Evolutionary conservation across 371 early-diverging fungal genomes (phyloP), one percentile per base, ranked within the genome.

Genomic region (Lichtheimia ramosa): DNA sequence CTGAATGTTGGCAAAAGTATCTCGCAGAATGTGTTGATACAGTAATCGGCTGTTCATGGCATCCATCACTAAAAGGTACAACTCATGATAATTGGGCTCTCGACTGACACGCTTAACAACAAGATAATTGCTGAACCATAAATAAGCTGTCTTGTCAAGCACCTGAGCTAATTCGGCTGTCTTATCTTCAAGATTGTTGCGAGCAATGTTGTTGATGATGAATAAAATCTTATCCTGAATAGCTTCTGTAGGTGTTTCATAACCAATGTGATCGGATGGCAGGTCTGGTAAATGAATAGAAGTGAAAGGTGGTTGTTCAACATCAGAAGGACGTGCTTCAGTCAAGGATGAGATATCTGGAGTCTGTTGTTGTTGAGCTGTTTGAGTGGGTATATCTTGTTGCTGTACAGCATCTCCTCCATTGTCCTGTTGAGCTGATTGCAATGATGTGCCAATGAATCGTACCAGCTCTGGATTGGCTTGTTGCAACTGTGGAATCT

Each of bases 211-310:
- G 77, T 99, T 99, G 66, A 99, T 86, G 24, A 93, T 92, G 70
- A 99, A 99, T 46, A 96, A 82, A 39, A 99, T 90, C 77, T 93
- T 94, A 66, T 98, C 98, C 69, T 93, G 91, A 4, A 86, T 81
- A 3, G 77, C 78, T 70, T 94, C 93, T 24, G 76, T 63, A 0
- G 97, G 92, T 20, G 83, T 71, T 6, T 80, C 79, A 51, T 82
- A 83, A 5, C 74, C 65, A 42, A 77, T 69, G 41, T 67, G 65
- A 6, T 72, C 65, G n/a, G 54, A 25, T 15, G 70, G 52, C 23
- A 72, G 43, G 42, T 62, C 62, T 18, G 77, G 77, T 23, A 77
- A 59, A 52, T 64, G 75, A 7, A 91, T 56, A 1, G 90, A 83
- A 0, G 86, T 86, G 59, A 92, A 89, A 0, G 83, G 78, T 5